Base-by-base conservation (phyloP, 2,329 filamentous ascomycete genomes). In the Pestalotiopsis sp. region DNA sequence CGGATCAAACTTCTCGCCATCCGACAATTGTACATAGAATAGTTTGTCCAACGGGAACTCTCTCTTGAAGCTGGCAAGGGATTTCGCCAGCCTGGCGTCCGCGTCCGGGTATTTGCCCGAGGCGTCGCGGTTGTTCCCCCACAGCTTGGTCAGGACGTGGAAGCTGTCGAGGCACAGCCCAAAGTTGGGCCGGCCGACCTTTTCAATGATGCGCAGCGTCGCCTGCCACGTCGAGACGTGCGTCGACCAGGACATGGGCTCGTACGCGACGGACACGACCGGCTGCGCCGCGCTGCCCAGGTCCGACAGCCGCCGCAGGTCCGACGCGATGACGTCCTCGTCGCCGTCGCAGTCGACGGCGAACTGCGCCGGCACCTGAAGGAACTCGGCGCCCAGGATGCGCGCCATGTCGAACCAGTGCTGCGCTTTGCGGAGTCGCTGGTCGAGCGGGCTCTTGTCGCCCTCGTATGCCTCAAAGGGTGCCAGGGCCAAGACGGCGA, bases 401-500 rank as follows among this genome's bases (percentile, higher is more conserved):
- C 57, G 23, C 6, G 20, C 57, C n/a, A 59, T 59, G 17, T 27
- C 57, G 57, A 59, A 6, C 57, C 57, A 59, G 57, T 59, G 23
- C 57, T 27, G 27, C 23, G 57, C 57, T 36, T 27, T 59, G 6
- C 27, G 23, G 20, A 59, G 57, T 23, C 57, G 11, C 25, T 59
- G 25, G 4, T 27, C 23, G 23, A 59, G 57, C 11, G 20, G 57
- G 23, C 23, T 27, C 25, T 59, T 59, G 57, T 59, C 57, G 13
- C 57, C 57, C 27, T 59, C 57, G 14, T 25, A 59, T 5, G 9
- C 17, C 23, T 59, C 57, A 59, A 59, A 27, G n/a, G 57, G 57
- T 2, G 57, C 57, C 25, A 59, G 17, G 9, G 57, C n/a, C 12
- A 59, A 6, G 57, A 59, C 2, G 67, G 69, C 0, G 68, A 73